A percentile compares a stretch with the other conserved stretches of the same genome.
phyloP scores from a whole-genome alignment of 202 grass and related monocot species.

The Schoenoplectus triqueter region DNA sequence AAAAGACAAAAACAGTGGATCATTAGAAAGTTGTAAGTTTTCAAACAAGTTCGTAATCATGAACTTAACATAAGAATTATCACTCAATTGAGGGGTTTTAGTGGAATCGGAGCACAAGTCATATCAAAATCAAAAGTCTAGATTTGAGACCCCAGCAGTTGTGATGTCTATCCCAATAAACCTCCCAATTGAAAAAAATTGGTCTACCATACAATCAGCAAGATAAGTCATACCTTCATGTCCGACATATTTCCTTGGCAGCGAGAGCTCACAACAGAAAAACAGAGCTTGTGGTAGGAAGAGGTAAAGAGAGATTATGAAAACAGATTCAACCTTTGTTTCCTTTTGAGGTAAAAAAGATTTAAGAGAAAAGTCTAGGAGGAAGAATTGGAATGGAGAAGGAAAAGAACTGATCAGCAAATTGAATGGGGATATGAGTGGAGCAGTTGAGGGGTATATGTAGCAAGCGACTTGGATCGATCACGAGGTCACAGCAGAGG shows the following conservation, averaged over 20 bases:
- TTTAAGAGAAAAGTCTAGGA: background rate
- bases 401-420: background rate
- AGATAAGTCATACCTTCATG: constrained; percentile 44
- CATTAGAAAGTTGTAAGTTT: constrained; percentile 30
- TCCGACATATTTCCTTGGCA: constrained; percentile 52
- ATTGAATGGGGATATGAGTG: background rate
- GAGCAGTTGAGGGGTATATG: background rate
- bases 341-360: background rate
- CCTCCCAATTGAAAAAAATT: background rate
- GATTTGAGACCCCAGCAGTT: background rate
- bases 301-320: background rate
- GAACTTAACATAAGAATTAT: no score
- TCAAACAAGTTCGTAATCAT: background rate
- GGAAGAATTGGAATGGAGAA: background rate
- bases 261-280: constrained; percentile 26
- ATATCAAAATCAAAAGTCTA: constrained; percentile 4
- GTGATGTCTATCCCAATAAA: constrained; percentile 15
- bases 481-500: background rate
- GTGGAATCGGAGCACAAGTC: background rate
- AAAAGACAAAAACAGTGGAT: background rate
- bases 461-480: background rate
- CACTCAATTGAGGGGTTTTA: background rate
- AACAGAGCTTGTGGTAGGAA: background rate
- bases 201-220: background rate
- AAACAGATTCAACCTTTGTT: background rate